Percentiles rank a stretch among this genome's conserved stretches.
Evolutionary conservation across 78 protist species (phyloP).

Genomic region (Dictyostelium purpureum): DNA sequence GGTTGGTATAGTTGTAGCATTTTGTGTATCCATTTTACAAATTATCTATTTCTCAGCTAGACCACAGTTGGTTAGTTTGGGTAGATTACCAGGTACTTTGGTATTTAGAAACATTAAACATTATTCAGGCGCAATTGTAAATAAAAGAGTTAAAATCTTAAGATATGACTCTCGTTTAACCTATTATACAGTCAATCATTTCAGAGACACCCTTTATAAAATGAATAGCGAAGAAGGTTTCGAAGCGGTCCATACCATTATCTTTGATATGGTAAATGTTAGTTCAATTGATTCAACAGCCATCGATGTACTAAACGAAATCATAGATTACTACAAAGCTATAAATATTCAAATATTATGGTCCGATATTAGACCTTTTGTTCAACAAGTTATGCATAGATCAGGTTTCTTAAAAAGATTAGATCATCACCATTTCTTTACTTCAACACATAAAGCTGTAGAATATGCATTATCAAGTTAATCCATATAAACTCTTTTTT

Average conservation of each 20-base stretch:
- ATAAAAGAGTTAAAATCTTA: constrained; percentile 43
- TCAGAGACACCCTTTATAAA: constrained; percentile 13
- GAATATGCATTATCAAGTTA: constrained; percentile 45
- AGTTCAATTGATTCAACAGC: constrained; percentile 67
- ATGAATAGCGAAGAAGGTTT: neutral
- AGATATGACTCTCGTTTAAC: constrained; percentile 72
- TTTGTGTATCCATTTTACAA: constrained; percentile 61
- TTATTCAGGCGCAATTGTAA: constrained; percentile 42
- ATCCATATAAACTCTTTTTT: no score
- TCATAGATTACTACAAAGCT: constrained; percentile 26
- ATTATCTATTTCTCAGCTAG: constrained; percentile 72
- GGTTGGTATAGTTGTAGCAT: constrained; percentile 63
- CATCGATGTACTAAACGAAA: constrained; percentile 61
- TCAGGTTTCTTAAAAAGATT: constrained; percentile 25
- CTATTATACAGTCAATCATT: constrained; percentile 66
- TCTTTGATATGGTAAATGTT: constrained; percentile 52
- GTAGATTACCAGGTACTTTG: constrained; percentile 65
- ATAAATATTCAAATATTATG: constrained; percentile 14
- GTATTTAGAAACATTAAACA: constrained; percentile 60
- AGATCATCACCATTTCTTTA: constrained; percentile 22
- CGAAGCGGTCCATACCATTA: neutral
- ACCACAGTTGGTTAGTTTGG: constrained; percentile 56
- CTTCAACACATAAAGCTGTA: constrained; percentile 38
- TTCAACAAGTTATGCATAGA: constrained; percentile 13
- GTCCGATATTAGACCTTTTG: constrained; percentile 19